Evolutionary conservation across 768 basidiomycete genomes (phyloP).

Genomic region (Mycena rebaudengoi): DNA sequence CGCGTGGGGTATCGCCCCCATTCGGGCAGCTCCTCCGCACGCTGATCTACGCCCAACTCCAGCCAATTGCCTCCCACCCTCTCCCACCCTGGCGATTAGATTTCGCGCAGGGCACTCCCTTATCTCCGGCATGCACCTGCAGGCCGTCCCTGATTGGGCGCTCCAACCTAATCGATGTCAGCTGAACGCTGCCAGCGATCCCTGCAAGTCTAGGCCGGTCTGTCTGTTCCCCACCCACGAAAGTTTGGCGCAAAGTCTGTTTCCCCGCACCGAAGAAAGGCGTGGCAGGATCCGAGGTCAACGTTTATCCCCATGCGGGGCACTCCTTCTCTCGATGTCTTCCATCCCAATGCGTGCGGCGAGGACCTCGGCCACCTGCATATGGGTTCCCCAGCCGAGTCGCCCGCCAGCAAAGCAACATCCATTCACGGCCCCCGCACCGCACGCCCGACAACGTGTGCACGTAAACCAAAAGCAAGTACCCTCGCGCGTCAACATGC

Average conservation of each 20-base stretch:
- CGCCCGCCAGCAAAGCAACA: too few relatives aligned
- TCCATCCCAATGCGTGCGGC: slow-evolving; percentile 5
- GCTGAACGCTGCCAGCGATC: slow-evolving; percentile 4
- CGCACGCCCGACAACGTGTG: too few relatives aligned
- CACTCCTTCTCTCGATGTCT: background rate
- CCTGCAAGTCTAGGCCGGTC: background rate
- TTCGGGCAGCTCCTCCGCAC: slow-evolving; percentile 3
- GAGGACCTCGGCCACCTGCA: slow-evolving; percentile 18
- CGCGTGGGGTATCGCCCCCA: background rate
- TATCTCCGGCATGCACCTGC: slow-evolving; percentile 17
- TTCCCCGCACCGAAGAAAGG: slow-evolving; percentile 29
- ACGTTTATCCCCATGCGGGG: slow-evolving; percentile 13
- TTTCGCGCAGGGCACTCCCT: slow-evolving; percentile 1
- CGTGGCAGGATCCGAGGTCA: slow-evolving; percentile 14
- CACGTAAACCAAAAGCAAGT: too few relatives aligned
- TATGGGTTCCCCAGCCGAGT: too few relatives aligned
- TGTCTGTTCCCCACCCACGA: background rate
- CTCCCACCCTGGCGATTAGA: slow-evolving; percentile 1
- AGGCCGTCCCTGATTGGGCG: slow-evolving; percentile 3
- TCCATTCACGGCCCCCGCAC: too few relatives aligned
- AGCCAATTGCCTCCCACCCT: background rate
- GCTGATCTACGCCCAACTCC: background rate
- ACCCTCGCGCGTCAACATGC: too few relatives aligned
- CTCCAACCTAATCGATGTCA: slow-evolving; percentile 24
- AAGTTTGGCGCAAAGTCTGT: slow-evolving; percentile 29